These are phyloP conservation scores for Neofusicoccum umdonicola DNA, from an alignment of 2,329 filamentous ascomycete genomes.

Conservation along the genomic window DNA sequence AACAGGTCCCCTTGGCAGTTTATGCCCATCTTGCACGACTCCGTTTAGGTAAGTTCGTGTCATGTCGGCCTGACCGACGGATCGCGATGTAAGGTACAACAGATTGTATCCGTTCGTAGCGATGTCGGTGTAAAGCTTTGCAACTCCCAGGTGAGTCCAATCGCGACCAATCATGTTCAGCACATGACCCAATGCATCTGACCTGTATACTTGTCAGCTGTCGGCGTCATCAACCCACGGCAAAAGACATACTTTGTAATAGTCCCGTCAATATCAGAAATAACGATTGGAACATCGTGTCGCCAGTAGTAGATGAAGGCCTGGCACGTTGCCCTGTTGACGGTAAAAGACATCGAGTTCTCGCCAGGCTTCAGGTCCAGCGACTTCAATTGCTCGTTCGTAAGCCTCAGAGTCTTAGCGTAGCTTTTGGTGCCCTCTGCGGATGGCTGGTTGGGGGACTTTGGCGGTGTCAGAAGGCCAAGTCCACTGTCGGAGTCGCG, in stretches of 20 bases:
- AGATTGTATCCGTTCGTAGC: constrained; percentile 96
- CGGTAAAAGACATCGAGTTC: constrained; percentile 93
- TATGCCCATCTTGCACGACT: constrained; percentile 82
- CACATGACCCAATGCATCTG: constrained; percentile 89
- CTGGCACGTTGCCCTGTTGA: constrained; percentile 88
- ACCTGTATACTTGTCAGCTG: constrained; percentile 42
- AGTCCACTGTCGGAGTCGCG: constrained; percentile 70
- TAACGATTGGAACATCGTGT: constrained; percentile 87
- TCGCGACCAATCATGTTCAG: constrained; percentile 95
- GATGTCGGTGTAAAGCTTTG: constrained; percentile 96
- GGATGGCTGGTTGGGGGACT: constrained; percentile 48
- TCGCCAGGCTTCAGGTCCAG: constrained; percentile 79
- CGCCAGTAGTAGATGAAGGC: constrained; percentile 95
- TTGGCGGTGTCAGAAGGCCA: constrained; percentile 60
- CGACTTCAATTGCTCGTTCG: constrained; percentile 89
- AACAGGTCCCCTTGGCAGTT: constrained; percentile 83
- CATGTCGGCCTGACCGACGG: constrained; percentile 87
- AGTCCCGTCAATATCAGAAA: constrained; percentile 97
- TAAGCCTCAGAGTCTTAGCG: constrained; percentile 91
- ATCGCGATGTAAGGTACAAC: constrained; percentile 93
- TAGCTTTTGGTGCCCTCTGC: constrained; percentile 81
- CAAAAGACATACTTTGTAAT: constrained; percentile 71
- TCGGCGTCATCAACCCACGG: constrained; percentile 15
- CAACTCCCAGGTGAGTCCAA: constrained; percentile 96
- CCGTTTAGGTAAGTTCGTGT: constrained; percentile 88